Evolutionary conservation across 768 basidiomycete species (phyloP), one percentile per base, ranked within the genome.

Genomic region (Amanita exitialis): DNA sequence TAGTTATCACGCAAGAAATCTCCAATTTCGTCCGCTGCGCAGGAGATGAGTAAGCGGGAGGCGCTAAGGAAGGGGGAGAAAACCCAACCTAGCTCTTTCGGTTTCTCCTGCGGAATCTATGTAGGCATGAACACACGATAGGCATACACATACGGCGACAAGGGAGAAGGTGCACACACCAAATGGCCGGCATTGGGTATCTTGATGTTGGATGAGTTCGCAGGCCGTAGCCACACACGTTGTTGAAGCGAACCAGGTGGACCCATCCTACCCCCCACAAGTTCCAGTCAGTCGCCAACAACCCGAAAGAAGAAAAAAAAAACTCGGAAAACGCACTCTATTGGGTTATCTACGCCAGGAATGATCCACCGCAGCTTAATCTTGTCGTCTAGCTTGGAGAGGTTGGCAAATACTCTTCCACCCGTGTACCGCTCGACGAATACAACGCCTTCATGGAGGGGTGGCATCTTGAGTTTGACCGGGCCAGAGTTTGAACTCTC

Each of bases 381-480:
- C 34, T 69, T 64, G 43, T 70, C 65, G 44, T 82, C 77, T 25
- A 86, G 62, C n/a, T 56, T 56, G 10, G 63, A 61, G 8, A 79
- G 45, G n/a, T 64, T 60, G 13, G 70, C 64, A 58, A 65, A 77
- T 7, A 66, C 71, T 47, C 75, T 74, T 39, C 66, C 70, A 28
- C 64, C 59, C 0, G 69, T 71, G 45, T 60, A 64, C 6, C 58
- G 60, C 47, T 83, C 83, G 0, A 71, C 64, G 61, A 86, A 87
- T 15, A 76, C 68, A 3, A 76, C 61, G 2, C 77, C 82, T 64
- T 90, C 89, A 57, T 80, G 81, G 4, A 85, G 54, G 2, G 73
- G 72, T 1, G 79, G 66, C 74, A 76, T 87, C 63, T 88, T 90
- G 36, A 91, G 75, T 38, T 62, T 70, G 8, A 80, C 72, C 0